Conservation (phyloP, 495 filamentous ascomycete species). For the Acidomyces sp. region DNA sequence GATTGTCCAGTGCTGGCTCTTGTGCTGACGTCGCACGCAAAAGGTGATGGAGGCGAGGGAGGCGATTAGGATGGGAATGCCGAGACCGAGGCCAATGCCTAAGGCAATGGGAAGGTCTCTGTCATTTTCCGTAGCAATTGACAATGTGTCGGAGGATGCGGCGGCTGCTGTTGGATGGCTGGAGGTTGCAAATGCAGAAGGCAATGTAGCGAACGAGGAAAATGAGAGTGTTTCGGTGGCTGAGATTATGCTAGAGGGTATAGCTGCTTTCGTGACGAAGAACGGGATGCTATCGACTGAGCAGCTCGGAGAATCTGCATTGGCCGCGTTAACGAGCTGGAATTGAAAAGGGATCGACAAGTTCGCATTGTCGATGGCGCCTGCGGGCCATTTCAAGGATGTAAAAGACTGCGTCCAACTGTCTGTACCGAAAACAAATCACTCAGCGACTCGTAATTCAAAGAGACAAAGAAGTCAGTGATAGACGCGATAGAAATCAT, state of each 20-base stretch:
- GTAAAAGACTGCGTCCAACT: not conserved
- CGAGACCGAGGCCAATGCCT: constrained; percentile 5
- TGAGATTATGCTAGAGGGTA: not conserved
- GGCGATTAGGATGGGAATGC: constrained; percentile 5
- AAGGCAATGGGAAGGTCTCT: constrained; percentile 1
- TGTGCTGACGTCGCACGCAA: constrained; percentile 2
- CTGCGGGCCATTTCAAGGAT: constrained; percentile 1
- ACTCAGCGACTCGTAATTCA: no score
- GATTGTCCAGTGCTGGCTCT: not conserved
- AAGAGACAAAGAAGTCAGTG: not conserved
- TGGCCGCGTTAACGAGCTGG: constrained; percentile 1
- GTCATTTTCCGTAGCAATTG: not conserved
- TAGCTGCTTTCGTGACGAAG: not conserved
- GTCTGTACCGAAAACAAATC: no score
- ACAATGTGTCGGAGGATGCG: not conserved
- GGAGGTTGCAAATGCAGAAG: not conserved
- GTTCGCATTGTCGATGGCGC: not conserved
- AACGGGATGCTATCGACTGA: not conserved
- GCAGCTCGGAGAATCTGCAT: not conserved
- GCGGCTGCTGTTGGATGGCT: not conserved
- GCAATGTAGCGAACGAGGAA: not conserved
- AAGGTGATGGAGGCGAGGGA: not conserved
- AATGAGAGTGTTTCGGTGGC: not conserved
- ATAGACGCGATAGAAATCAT: not conserved
- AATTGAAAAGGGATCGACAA: not conserved